Conservation (phyloP, 2,329 filamentous ascomycete species). For the Paraphoma sp. region DNA sequence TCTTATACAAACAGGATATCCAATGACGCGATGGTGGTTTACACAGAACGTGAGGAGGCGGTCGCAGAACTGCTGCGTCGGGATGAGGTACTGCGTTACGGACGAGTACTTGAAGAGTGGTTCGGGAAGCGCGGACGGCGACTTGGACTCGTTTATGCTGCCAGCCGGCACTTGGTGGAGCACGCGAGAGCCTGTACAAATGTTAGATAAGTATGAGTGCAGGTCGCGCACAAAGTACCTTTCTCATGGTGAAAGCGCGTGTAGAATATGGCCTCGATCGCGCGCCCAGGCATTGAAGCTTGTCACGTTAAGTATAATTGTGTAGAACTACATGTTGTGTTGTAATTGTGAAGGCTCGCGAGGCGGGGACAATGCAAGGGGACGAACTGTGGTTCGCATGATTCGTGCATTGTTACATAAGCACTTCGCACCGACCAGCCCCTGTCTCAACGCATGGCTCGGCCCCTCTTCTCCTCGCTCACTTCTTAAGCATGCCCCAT, state of each 20-base stretch:
- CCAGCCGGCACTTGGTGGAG: slow-evolving; percentile 70
- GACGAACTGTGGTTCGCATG: no score
- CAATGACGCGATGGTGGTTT: slow-evolving; percentile 82
- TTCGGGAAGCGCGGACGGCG: slow-evolving; percentile 56
- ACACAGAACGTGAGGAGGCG: slow-evolving; percentile 78
- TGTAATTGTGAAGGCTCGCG: neutral
- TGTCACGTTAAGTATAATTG: neutral
- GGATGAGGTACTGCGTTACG: slow-evolving; percentile 91
- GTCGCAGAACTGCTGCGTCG: slow-evolving; percentile 93
- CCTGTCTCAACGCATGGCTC: no score
- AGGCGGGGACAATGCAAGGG: neutral
- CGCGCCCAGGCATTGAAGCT: slow-evolving; percentile 43
- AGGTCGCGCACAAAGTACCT: slow-evolving; percentile 25
- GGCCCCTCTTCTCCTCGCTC: no score
- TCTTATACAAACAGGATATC: slow-evolving; percentile 83
- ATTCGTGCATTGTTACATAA: no score
- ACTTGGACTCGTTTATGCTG: slow-evolving; percentile 51
- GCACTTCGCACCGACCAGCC: no score
- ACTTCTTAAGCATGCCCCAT: no score
- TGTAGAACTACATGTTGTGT: slow-evolving; percentile 25
- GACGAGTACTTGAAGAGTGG: slow-evolving; percentile 85
- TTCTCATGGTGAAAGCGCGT: slow-evolving; percentile 68
- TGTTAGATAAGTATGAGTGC: slow-evolving; percentile 12
- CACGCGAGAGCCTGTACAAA: slow-evolving; percentile 63
- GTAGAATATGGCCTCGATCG: slow-evolving; percentile 70